Conservation (phyloP, 139 green algal genomes). For the Tetradesmus lagerheimii region DNA sequence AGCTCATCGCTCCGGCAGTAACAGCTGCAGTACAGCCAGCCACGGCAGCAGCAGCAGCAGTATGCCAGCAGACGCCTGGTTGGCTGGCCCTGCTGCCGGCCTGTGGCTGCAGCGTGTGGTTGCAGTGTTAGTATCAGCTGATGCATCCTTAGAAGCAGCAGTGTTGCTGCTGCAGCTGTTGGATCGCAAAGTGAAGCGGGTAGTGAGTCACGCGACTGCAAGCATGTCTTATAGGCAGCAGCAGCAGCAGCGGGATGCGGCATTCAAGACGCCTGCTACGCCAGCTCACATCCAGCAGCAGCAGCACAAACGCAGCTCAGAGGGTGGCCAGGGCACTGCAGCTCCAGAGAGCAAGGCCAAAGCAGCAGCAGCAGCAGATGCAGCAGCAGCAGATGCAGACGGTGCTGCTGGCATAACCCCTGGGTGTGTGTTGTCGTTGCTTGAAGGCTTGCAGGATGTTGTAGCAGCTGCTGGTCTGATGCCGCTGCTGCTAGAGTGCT, state of each 20-base stretch:
- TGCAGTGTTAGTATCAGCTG: conserved; percentile 14
- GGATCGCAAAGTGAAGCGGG: not conserved
- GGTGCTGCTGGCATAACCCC: not conserved
- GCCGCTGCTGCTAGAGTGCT: conserved; percentile 39
- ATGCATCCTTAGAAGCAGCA: not conserved
- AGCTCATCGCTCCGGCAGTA: not conserved
- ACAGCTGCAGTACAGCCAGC: not conserved
- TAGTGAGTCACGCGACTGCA: not conserved
- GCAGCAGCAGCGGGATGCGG: not conserved
- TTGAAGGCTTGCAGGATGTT: conserved; percentile 38
- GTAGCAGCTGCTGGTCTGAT: conserved; percentile 31
- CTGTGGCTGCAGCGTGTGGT: conserved; percentile 25
- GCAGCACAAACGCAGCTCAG: not conserved
- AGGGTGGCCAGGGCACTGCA: not conserved
- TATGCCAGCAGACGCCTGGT: not conserved
- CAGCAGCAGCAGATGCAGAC: not conserved
- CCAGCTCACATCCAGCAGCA: not conserved
- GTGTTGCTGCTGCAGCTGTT: conserved; percentile 39
- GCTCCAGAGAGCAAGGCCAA: not conserved
- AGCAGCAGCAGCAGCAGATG: not conserved
- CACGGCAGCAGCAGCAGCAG: not conserved
- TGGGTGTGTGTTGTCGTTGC: not conserved
- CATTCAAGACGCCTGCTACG: not conserved
- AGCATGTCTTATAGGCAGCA: not conserved
- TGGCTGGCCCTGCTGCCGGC: not conserved